Evolutionary conservation across 2,329 filamentous ascomycete genomes (phyloP).

Genomic region (Ascochyta rabiei): DNA sequence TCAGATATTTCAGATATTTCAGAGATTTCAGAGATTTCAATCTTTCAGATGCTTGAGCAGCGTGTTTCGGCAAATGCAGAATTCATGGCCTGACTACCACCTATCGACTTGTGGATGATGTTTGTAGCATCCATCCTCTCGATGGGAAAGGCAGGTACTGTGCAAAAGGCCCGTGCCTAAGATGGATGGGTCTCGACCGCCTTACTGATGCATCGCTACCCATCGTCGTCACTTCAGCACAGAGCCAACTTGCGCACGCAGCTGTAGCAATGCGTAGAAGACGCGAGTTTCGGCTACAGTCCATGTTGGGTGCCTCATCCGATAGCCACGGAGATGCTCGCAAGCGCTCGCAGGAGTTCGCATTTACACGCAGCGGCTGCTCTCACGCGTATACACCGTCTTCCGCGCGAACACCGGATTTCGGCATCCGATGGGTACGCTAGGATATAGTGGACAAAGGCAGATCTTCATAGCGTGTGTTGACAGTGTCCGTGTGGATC

Average conservation of each 20-base stretch:
- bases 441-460: not conserved
- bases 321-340: not conserved
- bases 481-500: slow-evolving; percentile 19
- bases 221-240: not conserved
- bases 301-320: too few relatives aligned
- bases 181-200: slow-evolving; percentile 4
- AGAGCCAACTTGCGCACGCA: not conserved
- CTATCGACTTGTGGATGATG: not conserved
- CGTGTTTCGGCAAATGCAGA: not conserved
- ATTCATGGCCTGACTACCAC: not conserved
- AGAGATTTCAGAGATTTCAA: not conserved
- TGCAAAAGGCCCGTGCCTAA: slow-evolving; percentile 7
- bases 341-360: not conserved
- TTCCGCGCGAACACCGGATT: not conserved
- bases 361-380: not conserved
- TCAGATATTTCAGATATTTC: too few relatives aligned
- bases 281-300: too few relatives aligned
- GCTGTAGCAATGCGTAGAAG: not conserved
- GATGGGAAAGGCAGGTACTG: not conserved
- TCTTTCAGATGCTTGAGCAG: not conserved
- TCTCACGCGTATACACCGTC: not conserved
- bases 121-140: not conserved
- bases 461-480: slow-evolving; percentile 3
- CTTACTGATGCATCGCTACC: slow-evolving; percentile 13
- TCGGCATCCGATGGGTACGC: not conserved